These are phyloP conservation scores for Kluyveromyces dobzhanskii DNA, from an alignment of 805 yeast species.

Conservation along the genomic window DNA sequence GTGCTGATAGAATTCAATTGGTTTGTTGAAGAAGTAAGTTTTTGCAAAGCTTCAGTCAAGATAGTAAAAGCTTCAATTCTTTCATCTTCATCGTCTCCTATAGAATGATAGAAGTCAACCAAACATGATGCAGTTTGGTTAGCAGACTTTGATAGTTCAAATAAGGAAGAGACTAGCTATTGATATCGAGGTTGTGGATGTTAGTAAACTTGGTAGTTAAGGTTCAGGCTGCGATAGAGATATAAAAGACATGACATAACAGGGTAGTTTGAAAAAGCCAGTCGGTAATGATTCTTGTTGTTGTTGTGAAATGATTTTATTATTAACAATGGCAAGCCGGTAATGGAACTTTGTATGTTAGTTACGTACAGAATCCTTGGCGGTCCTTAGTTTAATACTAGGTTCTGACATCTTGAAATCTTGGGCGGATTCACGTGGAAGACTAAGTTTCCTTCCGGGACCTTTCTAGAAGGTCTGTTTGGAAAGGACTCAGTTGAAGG, in stretches of 20 bases:
- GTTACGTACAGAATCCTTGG: conserved; percentile 33
- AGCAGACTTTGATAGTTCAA: conserved; percentile 81
- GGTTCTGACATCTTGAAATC: conserved; percentile 19
- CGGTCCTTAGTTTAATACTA: conserved; percentile 27
- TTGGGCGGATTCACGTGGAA: neutral
- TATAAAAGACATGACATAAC: neutral
- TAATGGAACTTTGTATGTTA: too few species aligned
- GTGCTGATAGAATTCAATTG: conserved; percentile 24
- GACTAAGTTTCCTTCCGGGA: neutral
- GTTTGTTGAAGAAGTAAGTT: conserved; percentile 31
- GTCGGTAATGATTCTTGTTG: too few species aligned
- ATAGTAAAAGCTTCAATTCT: conserved; percentile 38
- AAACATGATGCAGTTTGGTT: conserved; percentile 76
- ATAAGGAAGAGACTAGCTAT: conserved; percentile 67
- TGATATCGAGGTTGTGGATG: conserved; percentile 3
- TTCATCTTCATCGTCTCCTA: conserved; percentile 39
- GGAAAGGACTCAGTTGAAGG: neutral
- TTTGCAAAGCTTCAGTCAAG: conserved; percentile 34
- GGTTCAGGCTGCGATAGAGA: neutral
- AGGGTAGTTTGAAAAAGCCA: neutral
- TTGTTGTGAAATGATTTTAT: too few species aligned
- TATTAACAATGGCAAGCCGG: too few species aligned
- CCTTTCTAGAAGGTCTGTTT: neutral
- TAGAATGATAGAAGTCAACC: conserved; percentile 60
- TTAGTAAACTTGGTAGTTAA: conserved; percentile 5